Percentiles rank a stretch among this genome's conserved stretches.
Conservation (phyloP, 441 rosid genomes). For the Metrosideros polymorpha region DNA sequence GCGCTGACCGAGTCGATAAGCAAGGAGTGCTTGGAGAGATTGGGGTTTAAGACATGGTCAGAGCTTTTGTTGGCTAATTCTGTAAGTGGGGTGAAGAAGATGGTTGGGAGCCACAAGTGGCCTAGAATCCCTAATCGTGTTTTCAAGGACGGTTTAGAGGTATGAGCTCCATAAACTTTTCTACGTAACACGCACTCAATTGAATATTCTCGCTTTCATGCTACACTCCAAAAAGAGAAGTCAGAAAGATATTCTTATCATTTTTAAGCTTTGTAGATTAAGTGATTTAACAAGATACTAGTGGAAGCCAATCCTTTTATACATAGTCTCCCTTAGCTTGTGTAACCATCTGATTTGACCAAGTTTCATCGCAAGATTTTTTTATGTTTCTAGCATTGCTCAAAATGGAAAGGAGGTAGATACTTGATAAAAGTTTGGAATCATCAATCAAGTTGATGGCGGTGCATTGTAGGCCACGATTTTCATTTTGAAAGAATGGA, state of each 20-base stretch:
- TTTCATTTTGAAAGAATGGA: no score
- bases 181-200: neutral
- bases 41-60: slow-evolving; percentile 17
- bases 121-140: slow-evolving; percentile 19
- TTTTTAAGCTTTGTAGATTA: no score
- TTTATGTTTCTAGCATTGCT: neutral
- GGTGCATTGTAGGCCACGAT: no score
- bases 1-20: slow-evolving; percentile 20
- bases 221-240: no score
- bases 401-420: neutral
- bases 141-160: slow-evolving; percentile 15
- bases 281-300: no score
- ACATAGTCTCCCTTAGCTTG: no score
- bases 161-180: neutral
- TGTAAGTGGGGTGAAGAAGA: neutral
- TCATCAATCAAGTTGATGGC: no score
- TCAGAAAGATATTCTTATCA: no score
- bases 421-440: neutral
- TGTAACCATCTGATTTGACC: no score
- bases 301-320: no score
- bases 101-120: neutral
- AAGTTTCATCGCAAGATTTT: neutral
- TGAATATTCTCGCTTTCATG: no score
- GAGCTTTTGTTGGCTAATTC: slow-evolving; percentile 23
- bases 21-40: neutral